Percentiles rank a stretch among this genome's conserved stretches.
These are phyloP conservation scores for Clarireedia monteithiana DNA, from an alignment of 2,329 filamentous ascomycete genomes.

Conservation along the genomic window DNA sequence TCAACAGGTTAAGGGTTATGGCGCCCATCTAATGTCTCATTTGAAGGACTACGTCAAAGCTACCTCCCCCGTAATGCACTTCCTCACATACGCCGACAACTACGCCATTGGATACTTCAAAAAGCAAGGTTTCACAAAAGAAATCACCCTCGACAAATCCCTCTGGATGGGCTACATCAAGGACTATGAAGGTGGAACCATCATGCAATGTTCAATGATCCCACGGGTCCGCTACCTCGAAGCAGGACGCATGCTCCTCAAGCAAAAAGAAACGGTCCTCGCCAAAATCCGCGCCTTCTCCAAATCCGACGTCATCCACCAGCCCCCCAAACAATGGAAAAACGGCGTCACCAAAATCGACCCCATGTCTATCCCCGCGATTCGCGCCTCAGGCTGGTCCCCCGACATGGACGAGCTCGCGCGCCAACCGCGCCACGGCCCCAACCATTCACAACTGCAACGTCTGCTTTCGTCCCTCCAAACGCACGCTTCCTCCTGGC, in stretches of 20 bases:
- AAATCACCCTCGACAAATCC: slow-evolving; percentile 83
- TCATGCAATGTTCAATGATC: slow-evolving; percentile 99
- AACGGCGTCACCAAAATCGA: slow-evolving; percentile 69
- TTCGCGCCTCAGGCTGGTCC: slow-evolving; percentile 89
- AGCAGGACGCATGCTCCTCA: slow-evolving; percentile 84
- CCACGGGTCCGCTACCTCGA: slow-evolving; percentile 92
- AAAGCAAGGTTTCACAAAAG: slow-evolving; percentile 98
- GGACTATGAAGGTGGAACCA: slow-evolving; percentile 96
- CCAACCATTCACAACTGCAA: slow-evolving; percentile 90
- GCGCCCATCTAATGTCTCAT: slow-evolving; percentile 95
- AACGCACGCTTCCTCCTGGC: slow-evolving; percentile 89
- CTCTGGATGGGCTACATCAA: slow-evolving; percentile 99
- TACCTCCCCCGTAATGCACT: slow-evolving; percentile 95
- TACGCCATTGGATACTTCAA: slow-evolving; percentile 99
- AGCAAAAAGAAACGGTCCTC: slow-evolving; percentile 92
- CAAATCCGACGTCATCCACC: slow-evolving; percentile 80
- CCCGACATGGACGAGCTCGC: slow-evolving; percentile 97
- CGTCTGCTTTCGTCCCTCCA: slow-evolving; percentile 92
- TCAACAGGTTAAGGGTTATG: slow-evolving; percentile 97
- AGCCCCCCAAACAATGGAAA: slow-evolving; percentile 79
- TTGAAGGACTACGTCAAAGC: slow-evolving; percentile 98
- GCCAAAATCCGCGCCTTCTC: slow-evolving; percentile 91
- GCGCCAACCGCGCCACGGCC: slow-evolving; percentile 87
- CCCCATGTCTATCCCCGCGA: slow-evolving; percentile 77
- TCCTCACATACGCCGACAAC: slow-evolving; percentile 96